Evolutionary conservation across 805 yeast species (phyloP), one percentile per base, ranked within the genome.

Genomic region (Wickerhamiella domercqiae): DNA sequence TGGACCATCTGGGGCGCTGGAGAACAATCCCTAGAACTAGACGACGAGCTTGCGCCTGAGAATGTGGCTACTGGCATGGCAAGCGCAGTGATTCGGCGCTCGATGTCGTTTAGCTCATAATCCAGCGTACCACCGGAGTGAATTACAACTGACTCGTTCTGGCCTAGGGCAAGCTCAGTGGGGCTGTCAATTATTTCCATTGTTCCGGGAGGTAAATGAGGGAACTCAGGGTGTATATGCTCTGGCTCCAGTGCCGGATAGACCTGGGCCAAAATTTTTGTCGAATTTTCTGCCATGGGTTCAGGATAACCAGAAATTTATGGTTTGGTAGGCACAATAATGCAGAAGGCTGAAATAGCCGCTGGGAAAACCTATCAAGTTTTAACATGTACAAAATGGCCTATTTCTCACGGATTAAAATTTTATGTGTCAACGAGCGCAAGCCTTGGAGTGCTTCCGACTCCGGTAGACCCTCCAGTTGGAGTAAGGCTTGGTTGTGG

Each of bases 391-490:
- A n/a, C n/a, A n/a, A 24, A 24, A 9, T 9, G 7, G 30, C 3
- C 34, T 56, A 86, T 55, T 80, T 84, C 22, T 66, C 69, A 65
- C 98, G 75, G 32, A 90, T 78, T 46, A 87, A 65, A 18, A 87
- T 72, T 7, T 87, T 75, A 53, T 76, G 76, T 5, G 97, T 83
- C 49, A 90, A 65, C 45, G 82, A 70, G 53, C 78, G 86, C 43
- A 90, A 64, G 3, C 96, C 96, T 40, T 81, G 73, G 50, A 94
- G 68, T 7, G 95, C 81, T 52, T 83, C 93, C 16, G 90, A 76
- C 47, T 80, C 86, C 1, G 97, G 98, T 31, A 90, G 64, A 3
- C 62, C 63, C 16, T 48, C 55, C 48, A 90, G 64, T 51, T 82
- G 80, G 5, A 60, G 59, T 42, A 84, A 63, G 0, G 97, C 97